These are phyloP conservation scores for Colletotrichum sp. DNA, from an alignment of 2,329 filamentous ascomycete genomes.

Conservation along the genomic window DNA sequence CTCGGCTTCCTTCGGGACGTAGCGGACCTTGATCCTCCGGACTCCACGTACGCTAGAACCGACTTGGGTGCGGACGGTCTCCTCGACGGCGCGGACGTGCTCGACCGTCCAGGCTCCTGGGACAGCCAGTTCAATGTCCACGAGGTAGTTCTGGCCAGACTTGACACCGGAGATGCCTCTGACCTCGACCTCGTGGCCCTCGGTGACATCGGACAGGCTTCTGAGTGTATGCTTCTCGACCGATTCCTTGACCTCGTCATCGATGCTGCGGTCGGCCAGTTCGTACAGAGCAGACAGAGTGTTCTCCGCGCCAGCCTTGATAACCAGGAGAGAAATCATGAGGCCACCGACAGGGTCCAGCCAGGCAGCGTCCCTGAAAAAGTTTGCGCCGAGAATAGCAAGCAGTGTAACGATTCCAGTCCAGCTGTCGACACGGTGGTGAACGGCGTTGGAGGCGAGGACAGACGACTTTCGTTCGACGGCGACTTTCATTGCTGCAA, in stretches of 20 bases:
- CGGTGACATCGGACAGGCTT: slow-evolving; percentile 58
- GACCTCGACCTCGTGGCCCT: slow-evolving; percentile 68
- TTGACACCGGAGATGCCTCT: slow-evolving; percentile 88
- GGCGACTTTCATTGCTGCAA: slow-evolving; percentile 88
- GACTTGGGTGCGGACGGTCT: slow-evolving; percentile 72
- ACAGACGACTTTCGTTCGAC: slow-evolving; percentile 94
- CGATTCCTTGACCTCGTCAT: slow-evolving; percentile 78
- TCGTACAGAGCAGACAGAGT: slow-evolving; percentile 83
- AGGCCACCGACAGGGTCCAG: slow-evolving; percentile 93
- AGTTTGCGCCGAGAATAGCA: slow-evolving; percentile 88
- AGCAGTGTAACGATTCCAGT: slow-evolving; percentile 92
- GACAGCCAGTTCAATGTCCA: slow-evolving; percentile 86
- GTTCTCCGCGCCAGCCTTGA: slow-evolving; percentile 88
- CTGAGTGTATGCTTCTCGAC: slow-evolving; percentile 69
- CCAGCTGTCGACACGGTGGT: slow-evolving; percentile 94
- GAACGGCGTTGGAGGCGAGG: slow-evolving; percentile 92
- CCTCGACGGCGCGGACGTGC: slow-evolving; percentile 72
- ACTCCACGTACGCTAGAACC: slow-evolving; percentile 83
- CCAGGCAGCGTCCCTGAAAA: slow-evolving; percentile 86
- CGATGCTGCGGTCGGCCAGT: slow-evolving; percentile 88
- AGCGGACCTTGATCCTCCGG: slow-evolving; percentile 81
- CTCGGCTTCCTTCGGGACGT: slow-evolving; percentile 70
- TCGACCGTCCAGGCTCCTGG: slow-evolving; percentile 78
- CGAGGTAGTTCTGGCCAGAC: slow-evolving; percentile 93
- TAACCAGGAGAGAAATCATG: slow-evolving; percentile 90